Conservation (phyloP, 805 yeast genomes). For the Candida saitoana region DNA sequence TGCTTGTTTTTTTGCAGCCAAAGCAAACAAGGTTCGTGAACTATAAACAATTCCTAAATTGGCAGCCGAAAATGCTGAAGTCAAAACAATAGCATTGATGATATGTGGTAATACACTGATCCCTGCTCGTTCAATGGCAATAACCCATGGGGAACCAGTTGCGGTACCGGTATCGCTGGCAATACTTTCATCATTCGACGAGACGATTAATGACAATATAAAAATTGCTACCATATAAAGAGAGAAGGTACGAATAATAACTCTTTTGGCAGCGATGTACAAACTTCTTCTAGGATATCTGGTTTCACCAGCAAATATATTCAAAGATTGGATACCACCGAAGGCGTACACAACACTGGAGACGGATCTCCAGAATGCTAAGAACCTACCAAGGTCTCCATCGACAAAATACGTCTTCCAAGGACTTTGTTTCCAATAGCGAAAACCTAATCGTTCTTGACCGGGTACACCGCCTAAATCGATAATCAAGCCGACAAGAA, state of each 20-base stretch:
- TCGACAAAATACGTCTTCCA: slow-evolving; percentile 22
- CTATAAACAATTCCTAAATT: slow-evolving; percentile 25
- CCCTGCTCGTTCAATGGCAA: slow-evolving; percentile 31
- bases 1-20: slow-evolving; percentile 36
- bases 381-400: slow-evolving; percentile 18
- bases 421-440: slow-evolving; percentile 43
- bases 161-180: slow-evolving; percentile 26
- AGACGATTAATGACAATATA: slow-evolving; percentile 29
- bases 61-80: slow-evolving; percentile 39
- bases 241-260: slow-evolving; percentile 24
- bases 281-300: slow-evolving; percentile 30
- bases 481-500: slow-evolving; percentile 17
- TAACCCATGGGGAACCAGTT: slow-evolving; percentile 37
- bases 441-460: slow-evolving; percentile 23
- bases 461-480: slow-evolving; percentile 24
- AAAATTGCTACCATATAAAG: slow-evolving; percentile 29
- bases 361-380: slow-evolving; percentile 28
- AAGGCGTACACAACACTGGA: slow-evolving; percentile 36
- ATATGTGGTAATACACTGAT: slow-evolving; percentile 32
- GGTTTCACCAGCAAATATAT: slow-evolving; percentile 28
- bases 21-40: slow-evolving; percentile 31
- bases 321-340: slow-evolving; percentile 28
- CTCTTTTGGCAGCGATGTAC: slow-evolving; percentile 25
- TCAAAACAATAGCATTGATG: slow-evolving; percentile 36
- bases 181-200: slow-evolving; percentile 23